A percentile compares a stretch with the other conserved stretches of the same genome.
phyloP scores from a whole-genome alignment of 2,329 filamentous ascomycete genomes.

The Ophiostoma montium region DNA sequence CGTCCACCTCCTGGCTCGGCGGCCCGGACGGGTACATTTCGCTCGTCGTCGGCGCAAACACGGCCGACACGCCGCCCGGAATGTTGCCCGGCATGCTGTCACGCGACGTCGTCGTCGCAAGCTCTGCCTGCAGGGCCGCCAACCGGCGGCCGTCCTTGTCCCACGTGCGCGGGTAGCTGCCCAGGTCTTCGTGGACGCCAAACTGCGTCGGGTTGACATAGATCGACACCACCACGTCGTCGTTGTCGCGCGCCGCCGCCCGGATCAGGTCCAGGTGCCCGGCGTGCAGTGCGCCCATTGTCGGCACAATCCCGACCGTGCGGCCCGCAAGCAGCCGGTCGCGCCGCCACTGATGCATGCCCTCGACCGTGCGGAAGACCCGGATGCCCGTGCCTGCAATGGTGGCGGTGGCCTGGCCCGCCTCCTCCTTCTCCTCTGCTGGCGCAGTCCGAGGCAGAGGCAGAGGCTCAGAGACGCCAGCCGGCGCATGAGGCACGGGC shows the following conservation, averaged over 20 bases:
- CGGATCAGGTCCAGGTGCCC: conserved; percentile 81
- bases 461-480: not conserved
- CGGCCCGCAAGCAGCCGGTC: conserved; percentile 52
- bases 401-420: conserved; percentile 28
- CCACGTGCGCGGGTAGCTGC: conserved; percentile 85
- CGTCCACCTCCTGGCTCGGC: conserved; percentile 57
- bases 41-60: conserved; percentile 72
- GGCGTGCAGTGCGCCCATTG: conserved; percentile 92
- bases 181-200: conserved; percentile 73
- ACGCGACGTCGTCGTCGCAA: not conserved
- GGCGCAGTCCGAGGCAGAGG: no score
- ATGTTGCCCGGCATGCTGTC: not conserved
- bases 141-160: conserved; percentile 57
- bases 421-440: no score
- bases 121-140: conserved; percentile 51
- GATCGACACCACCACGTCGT: conserved; percentile 77
- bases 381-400: conserved; percentile 47
- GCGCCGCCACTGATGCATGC: conserved; percentile 55
- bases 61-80: conserved; percentile 35
- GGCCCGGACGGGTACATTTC: conserved; percentile 81
- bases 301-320: conserved; percentile 78
- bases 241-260: conserved; percentile 69
- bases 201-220: conserved; percentile 98
- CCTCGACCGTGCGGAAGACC: conserved; percentile 60
- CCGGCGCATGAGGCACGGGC: not conserved